A percentile compares a stretch with the other conserved stretches of the same genome.
phyloP scores from a whole-genome alignment of 768 basidiomycete genomes.

The Hericium rajendrae region DNA sequence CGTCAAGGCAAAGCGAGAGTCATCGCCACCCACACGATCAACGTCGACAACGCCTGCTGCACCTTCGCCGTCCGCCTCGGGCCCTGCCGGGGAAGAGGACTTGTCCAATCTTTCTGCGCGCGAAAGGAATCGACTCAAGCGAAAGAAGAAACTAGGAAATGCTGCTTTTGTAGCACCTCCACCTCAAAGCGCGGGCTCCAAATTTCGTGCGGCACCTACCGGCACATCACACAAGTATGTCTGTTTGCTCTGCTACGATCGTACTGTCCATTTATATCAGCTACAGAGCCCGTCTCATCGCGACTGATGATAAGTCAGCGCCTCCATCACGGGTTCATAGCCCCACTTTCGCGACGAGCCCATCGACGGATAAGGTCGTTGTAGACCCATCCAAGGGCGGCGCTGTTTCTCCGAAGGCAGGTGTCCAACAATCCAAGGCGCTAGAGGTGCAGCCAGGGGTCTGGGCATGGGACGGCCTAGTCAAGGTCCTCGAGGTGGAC shows the following conservation, averaged over 20 bases:
- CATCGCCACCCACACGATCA: constrained; percentile 31
- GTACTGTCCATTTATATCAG: not conserved
- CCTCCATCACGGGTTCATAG: constrained; percentile 46
- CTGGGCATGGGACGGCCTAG: constrained; percentile 85
- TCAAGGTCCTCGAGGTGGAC: constrained; percentile 71
- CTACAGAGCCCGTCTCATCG: constrained; percentile 63
- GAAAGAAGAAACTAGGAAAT: constrained; percentile 86
- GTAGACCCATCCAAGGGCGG: constrained; percentile 81
- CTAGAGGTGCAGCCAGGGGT: constrained; percentile 64
- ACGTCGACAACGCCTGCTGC: constrained; percentile 34
- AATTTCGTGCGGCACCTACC: constrained; percentile 49
- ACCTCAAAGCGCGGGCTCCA: constrained; percentile 42
- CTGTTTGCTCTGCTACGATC: not conserved
- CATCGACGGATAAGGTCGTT: constrained; percentile 52
- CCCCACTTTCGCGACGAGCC: constrained; percentile 35
- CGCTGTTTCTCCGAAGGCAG: constrained; percentile 67
- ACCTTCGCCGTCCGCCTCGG: constrained; percentile 40
- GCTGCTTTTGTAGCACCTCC: constrained; percentile 65
- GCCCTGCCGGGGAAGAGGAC: constrained; percentile 36
- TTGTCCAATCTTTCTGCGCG: constrained; percentile 68
- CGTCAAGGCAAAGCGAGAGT: constrained; percentile 15
- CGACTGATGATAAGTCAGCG: constrained; percentile 43
- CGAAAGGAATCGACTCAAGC: constrained; percentile 88
- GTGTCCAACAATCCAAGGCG: constrained; percentile 61
- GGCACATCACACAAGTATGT: constrained; percentile 53